phyloP scores from a whole-genome alignment of 768 basidiomycete genomes.

The Tylopilus sp. region DNA sequence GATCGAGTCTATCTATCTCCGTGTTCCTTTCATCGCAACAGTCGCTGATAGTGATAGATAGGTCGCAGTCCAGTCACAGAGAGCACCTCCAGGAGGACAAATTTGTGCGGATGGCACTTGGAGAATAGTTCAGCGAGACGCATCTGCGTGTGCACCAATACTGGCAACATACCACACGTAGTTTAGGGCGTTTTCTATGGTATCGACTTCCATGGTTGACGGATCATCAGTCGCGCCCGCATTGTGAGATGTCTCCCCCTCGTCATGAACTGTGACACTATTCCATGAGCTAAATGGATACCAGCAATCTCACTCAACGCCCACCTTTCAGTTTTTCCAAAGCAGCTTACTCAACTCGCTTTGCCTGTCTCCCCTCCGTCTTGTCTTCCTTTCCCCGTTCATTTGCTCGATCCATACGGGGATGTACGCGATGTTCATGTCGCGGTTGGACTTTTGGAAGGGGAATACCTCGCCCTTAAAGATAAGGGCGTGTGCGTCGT shows the following conservation, averaged over 20 bases:
- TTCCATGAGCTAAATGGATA: slow-evolving; percentile 1
- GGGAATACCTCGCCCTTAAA: slow-evolving; percentile 85
- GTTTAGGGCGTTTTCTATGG: slow-evolving; percentile 6
- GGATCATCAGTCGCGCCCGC: not conserved
- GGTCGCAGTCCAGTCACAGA: slow-evolving; percentile 95
- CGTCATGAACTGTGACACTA: slow-evolving; percentile 1
- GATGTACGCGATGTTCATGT: slow-evolving; percentile 89
- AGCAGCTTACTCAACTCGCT: slow-evolving; percentile 31
- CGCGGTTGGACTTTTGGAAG: slow-evolving; percentile 97
- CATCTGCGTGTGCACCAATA: not conserved
- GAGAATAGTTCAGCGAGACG: not conserved
- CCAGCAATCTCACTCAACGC: slow-evolving; percentile 6
- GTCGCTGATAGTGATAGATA: slow-evolving; percentile 82
- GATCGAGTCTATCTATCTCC: slow-evolving; percentile 69
- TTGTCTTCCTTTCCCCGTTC: slow-evolving; percentile 57
- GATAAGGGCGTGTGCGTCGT: slow-evolving; percentile 75
- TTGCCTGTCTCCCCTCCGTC: slow-evolving; percentile 46
- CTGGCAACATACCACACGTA: slow-evolving; percentile 22
- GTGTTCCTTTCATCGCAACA: slow-evolving; percentile 86
- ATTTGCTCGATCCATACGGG: slow-evolving; percentile 79
- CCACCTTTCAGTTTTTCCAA: slow-evolving; percentile 47
- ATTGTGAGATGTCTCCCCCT: not conserved
- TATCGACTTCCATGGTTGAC: slow-evolving; percentile 1
- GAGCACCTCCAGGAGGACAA: slow-evolving; percentile 86
- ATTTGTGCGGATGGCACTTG: slow-evolving; percentile 60